Evolutionary conservation across 495 filamentous ascomycete genomes (phyloP).

Genomic region (Neurospora tetraspora): DNA sequence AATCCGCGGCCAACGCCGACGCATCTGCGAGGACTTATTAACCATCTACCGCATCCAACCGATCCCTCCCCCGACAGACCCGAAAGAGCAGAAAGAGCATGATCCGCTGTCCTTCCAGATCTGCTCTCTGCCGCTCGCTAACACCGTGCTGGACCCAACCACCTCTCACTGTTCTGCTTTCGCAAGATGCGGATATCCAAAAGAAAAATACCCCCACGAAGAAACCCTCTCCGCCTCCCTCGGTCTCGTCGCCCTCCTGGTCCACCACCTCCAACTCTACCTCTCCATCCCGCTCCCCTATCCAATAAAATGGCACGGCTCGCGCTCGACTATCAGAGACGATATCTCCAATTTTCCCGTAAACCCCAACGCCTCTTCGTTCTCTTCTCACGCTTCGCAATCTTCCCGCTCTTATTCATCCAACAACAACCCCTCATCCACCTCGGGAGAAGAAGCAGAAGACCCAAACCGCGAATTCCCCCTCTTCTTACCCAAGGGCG

Average conservation of each 20-base stretch:
- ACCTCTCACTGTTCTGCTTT: neutral
- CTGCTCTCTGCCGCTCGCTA: conserved; percentile 63
- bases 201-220: conserved; percentile 34
- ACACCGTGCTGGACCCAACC: conserved; percentile 54
- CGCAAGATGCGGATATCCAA: conserved; percentile 14
- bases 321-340: conserved; percentile 69
- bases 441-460: neutral
- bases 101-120: conserved; percentile 65
- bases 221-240: conserved; percentile 70
- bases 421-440: neutral
- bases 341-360: conserved; percentile 56
- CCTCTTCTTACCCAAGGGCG: conserved; percentile 59
- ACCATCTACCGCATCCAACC: conserved; percentile 73
- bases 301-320: conserved; percentile 59
- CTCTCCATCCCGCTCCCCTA: conserved; percentile 72
- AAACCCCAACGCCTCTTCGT: neutral
- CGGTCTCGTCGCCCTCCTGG: conserved; percentile 69
- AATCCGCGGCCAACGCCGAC: conserved; percentile 68
- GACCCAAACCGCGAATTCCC: conserved; percentile 62
- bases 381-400: neutral
- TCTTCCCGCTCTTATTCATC: neutral
- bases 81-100: neutral
- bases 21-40: conserved; percentile 74
- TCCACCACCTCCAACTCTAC: conserved; percentile 73
- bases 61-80: conserved; percentile 24